A percentile compares a stretch with the other conserved stretches of the same genome.
These are phyloP conservation scores for Mycena vitilis DNA, from an alignment of 768 basidiomycete species.

Conservation along the genomic window DNA sequence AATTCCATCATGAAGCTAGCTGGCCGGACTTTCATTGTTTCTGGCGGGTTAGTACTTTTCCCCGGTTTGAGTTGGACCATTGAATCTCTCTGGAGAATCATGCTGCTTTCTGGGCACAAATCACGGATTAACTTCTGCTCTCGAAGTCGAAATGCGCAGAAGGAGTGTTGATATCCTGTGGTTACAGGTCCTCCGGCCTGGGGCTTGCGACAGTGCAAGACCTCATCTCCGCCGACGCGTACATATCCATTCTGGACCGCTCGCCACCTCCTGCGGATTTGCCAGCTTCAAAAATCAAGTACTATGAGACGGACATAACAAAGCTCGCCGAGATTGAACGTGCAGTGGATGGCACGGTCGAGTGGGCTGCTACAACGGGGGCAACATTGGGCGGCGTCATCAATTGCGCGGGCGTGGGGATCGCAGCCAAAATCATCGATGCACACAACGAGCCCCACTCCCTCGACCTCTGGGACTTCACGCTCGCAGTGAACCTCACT, in stretches of 20 bases:
- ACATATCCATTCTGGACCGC: constrained; percentile 65
- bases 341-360: constrained; percentile 52
- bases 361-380: constrained; percentile 55
- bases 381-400: constrained; percentile 68
- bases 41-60: constrained; percentile 60
- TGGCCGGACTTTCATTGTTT: constrained; percentile 66
- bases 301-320: constrained; percentile 56
- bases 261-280: constrained; percentile 48
- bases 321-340: constrained; percentile 48
- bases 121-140: neutral
- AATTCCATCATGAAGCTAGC: constrained; percentile 56
- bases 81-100: no score
- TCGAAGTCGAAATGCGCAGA: neutral
- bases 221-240: constrained; percentile 57
- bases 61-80: neutral
- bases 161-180: neutral
- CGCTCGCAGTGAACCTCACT: constrained; percentile 65
- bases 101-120: no score
- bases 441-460: constrained; percentile 58
- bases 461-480: constrained; percentile 63
- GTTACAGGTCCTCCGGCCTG: constrained; percentile 63
- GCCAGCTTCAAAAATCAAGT: constrained; percentile 47
- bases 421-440: constrained; percentile 58
- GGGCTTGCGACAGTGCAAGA: constrained; percentile 64
- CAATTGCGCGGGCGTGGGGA: constrained; percentile 67